Percentiles rank a stretch among this genome's conserved stretches.
Evolutionary conservation across 768 basidiomycete genomes (phyloP).

Genomic region (Cyclocybe cylindracea): DNA sequence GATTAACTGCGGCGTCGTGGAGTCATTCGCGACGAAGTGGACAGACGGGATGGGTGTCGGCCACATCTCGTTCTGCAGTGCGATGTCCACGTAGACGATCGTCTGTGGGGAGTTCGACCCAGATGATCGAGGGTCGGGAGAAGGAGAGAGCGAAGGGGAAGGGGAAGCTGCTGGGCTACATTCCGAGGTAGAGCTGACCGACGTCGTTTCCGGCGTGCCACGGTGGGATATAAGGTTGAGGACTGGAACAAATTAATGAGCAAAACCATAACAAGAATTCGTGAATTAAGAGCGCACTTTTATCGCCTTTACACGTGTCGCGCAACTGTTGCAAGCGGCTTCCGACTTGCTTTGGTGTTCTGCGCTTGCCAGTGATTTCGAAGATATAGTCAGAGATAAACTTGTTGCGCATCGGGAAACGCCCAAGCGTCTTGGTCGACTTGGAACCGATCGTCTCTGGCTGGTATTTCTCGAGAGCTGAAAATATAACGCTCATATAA

Average conservation of each 20-base stretch:
- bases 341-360: conserved; percentile 78
- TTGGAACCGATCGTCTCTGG: conserved; percentile 55
- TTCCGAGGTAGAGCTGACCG: conserved; percentile 15
- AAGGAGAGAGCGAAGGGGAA: conserved; percentile 20
- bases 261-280: background rate
- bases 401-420: conserved; percentile 76
- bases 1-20: conserved; percentile 16
- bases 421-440: conserved; percentile 61
- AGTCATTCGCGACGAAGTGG: conserved; percentile 15
- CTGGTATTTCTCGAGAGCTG: conserved; percentile 66
- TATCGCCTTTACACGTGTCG: conserved; percentile 59
- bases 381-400: conserved; percentile 79
- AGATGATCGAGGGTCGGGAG: conserved; percentile 5
- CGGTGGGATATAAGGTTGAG: conserved; percentile 30
- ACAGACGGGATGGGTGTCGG: conserved; percentile 21
- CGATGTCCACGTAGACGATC: conserved; percentile 25
- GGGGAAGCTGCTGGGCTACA: conserved; percentile 16
- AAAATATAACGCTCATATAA: background rate
- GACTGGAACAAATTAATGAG: conserved; percentile 16
- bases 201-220: conserved; percentile 12
- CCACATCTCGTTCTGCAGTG: conserved; percentile 15
- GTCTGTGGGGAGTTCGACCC: conserved; percentile 3
- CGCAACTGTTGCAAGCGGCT: conserved; percentile 77
- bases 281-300: conserved; percentile 23
- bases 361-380: conserved; percentile 59